Conservation (phyloP, 1,284 basidiomycete genomes). For the Cryptococcus hybrid region DNA sequence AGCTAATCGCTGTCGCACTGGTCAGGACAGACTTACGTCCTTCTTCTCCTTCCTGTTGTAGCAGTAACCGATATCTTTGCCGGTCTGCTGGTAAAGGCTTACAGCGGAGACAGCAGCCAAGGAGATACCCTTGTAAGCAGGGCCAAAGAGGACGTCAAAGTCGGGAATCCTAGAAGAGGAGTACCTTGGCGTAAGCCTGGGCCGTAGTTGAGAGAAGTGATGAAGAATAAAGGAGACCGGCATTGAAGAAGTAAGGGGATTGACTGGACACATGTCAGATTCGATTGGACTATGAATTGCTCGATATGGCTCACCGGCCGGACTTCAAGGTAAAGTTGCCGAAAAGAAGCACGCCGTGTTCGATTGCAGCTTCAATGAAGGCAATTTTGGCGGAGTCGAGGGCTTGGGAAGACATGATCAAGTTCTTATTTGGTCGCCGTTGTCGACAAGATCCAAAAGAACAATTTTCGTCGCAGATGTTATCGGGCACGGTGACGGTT, state of each 20-base stretch:
- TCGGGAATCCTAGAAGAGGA: conserved; percentile 55
- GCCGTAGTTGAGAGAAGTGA: conserved; percentile 76
- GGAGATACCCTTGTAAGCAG: conserved; percentile 97
- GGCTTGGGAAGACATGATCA: not conserved
- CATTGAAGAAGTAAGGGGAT: conserved; percentile 98
- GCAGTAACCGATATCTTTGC: conserved; percentile 71
- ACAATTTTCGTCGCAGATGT: not conserved
- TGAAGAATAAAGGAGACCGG: conserved; percentile 81
- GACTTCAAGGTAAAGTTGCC: conserved; percentile 91
- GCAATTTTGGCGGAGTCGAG: conserved; percentile 42
- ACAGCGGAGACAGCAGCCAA: conserved; percentile 86
- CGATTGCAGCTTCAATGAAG: conserved; percentile 51
- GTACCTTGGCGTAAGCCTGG: conserved; percentile 73
- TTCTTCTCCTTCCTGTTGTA: conserved; percentile 97
- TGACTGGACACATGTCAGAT: conserved; percentile 54
- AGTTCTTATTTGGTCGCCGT: no score
- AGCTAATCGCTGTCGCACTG: not conserved
- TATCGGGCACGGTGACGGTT: no score
- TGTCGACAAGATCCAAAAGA: not conserved
- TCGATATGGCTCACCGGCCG: conserved; percentile 65
- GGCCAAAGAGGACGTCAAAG: conserved; percentile 93
- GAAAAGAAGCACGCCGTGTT: conserved; percentile 66
- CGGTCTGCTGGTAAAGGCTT: conserved; percentile 66
- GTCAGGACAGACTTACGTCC: conserved; percentile 52
- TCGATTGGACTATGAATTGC: no score